Base-by-base conservation (phyloP, 768 basidiomycete genomes). In the Xerocomus spinulosus region DNA sequence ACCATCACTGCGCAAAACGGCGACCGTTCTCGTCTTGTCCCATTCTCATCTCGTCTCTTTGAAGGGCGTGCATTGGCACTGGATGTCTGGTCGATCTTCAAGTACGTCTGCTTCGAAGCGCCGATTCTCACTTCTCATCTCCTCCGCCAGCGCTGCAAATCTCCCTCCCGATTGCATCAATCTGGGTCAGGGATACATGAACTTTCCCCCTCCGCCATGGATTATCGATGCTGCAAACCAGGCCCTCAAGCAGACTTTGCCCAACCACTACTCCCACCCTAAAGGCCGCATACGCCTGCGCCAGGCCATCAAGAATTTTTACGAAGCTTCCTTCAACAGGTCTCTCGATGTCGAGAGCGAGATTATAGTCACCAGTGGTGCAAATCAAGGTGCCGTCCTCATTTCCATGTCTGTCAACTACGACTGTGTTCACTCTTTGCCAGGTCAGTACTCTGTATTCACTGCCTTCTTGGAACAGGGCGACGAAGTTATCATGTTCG, bases 401-500 rank as follows among this genome's bases (percentile, higher is more conserved):
- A 4, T 24, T 5, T 1, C 28, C 4, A 9, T 12, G 20, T 51
- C 21, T 13, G 13, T 14, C 15, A 20, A 15, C 23, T 24, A 17
- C n/a, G 39, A 42, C 45, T 58, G 44, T 55, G 36, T 6, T 59
- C 42, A 57, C 32, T 3, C 13, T 3, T 42, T 50, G 24, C 17
- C 23, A 65, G 94, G 95, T 21, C 88, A 92, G 76, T 98, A 95
- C 67, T 82, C 94, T 42, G 89, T 93, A 43, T 89, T 95, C 58
- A 80, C 83, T 10, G 96, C 96, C 0, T 97, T 95, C 71, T 69
- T 96, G 32, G 85, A 97, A 52, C 76, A 80, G 30, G 95, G 87
- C 4, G 96, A 98, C 60, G 96, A 99, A 67, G 95, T 98, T 53
- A 95, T 99, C 68, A 85, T 97, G 80, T 94, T 98, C 61, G 96